These are phyloP conservation scores for Mortierella sp. DNA, from an alignment of 371 early-diverging fungal species.

Conservation along the genomic window DNA sequence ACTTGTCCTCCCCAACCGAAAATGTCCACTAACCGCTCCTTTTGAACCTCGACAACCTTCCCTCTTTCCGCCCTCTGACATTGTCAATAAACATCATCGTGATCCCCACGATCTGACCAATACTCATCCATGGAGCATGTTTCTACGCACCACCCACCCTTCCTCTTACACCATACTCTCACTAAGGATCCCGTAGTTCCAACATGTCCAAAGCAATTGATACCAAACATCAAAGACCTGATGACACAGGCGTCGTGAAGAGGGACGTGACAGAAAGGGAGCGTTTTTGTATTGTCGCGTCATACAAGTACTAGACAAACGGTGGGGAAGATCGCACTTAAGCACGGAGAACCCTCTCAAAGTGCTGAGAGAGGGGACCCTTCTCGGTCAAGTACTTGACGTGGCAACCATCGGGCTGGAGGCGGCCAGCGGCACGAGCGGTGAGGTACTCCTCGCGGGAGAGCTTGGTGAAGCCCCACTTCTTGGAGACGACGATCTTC, in stretches of 20 bases:
- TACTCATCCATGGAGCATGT: too few species aligned
- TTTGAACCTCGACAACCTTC: too few species aligned
- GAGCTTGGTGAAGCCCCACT: conserved; percentile 99
- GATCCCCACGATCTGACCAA: too few species aligned
- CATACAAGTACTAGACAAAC: too few species aligned
- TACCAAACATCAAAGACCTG: too few species aligned
- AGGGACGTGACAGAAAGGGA: neutral
- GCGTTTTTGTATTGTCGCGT: neutral
- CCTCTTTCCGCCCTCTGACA: too few species aligned
- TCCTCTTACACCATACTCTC: too few species aligned
- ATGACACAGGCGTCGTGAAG: too few species aligned
- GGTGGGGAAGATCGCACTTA: conserved; percentile 13
- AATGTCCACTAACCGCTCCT: conserved; percentile 8
- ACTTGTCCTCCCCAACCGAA: conserved; percentile 7
- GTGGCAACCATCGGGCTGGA: conserved; percentile 97
- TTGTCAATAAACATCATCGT: too few species aligned
- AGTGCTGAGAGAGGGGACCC: conserved; percentile 86
- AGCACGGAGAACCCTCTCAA: conserved; percentile 54
- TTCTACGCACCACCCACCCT: too few species aligned
- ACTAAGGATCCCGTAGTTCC: too few species aligned
- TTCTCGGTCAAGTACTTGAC: conserved; percentile 95
- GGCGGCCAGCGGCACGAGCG: conserved; percentile 80
- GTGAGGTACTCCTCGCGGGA: conserved; percentile 93
- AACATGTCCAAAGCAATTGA: too few species aligned
- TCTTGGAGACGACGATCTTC: conserved; percentile 98